Percentiles rank a stretch among this genome's conserved stretches.
Evolutionary conservation across 129 eudicot species (phyloP).

Genomic region (Ambrosia artemisiifolia): DNA sequence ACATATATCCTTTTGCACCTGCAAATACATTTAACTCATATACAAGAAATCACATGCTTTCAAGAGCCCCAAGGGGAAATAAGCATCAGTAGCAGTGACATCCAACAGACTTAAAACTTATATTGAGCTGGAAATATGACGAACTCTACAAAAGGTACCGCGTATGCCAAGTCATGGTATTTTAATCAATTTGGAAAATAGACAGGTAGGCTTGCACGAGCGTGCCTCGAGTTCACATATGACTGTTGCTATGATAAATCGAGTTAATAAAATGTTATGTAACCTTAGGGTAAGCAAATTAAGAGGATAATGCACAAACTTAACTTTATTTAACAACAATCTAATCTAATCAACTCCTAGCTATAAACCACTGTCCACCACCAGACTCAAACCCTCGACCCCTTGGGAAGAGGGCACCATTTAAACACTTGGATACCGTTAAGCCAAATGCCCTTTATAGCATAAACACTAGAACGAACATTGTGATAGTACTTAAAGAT

Average conservation of each 20-base stretch:
- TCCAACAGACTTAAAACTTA: constrained; percentile 5
- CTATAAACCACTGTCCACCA: too few species aligned
- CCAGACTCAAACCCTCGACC: too few species aligned
- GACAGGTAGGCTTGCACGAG: neutral
- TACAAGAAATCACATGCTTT: constrained; percentile 1
- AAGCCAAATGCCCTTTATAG: too few species aligned
- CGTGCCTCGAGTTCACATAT: neutral
- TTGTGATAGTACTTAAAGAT: neutral
- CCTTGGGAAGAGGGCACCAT: too few species aligned
- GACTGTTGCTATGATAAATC: neutral
- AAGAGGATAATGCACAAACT: neutral
- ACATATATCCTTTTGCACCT: neutral
- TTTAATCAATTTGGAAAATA: neutral
- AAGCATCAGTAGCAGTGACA: constrained; percentile 5
- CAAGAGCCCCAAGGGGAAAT: constrained; percentile 20
- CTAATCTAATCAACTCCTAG: neutral
- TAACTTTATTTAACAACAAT: neutral
- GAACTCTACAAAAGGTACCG: neutral
- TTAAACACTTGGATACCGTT: too few species aligned
- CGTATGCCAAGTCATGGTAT: neutral
- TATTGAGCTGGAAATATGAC: neutral
- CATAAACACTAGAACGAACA: neutral
- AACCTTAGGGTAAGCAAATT: neutral
- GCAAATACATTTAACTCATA: neutral
- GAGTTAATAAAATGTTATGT: neutral